A percentile compares a stretch with the other conserved stretches of the same genome.
Conservation (phyloP, 1,139 yeast species). For the Lodderomyces beijingensis region DNA sequence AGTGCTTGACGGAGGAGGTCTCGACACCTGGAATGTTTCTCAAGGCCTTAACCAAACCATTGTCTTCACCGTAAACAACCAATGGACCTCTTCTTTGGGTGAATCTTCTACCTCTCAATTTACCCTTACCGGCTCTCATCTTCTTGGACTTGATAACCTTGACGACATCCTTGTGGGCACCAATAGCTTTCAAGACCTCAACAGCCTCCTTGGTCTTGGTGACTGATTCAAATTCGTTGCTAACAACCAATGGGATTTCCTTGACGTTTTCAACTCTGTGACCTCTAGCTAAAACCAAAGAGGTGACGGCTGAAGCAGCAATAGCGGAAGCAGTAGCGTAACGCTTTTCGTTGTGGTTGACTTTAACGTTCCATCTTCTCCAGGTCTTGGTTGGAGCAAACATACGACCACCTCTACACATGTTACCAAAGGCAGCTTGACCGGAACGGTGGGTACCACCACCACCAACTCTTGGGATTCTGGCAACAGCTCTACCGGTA, state of each 20-base stretch:
- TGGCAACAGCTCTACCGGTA: conserved; percentile 99
- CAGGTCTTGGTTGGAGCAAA: conserved; percentile 99
- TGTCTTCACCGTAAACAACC: conserved; percentile 96
- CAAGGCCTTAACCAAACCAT: conserved; percentile 97
- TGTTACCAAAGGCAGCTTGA: conserved; percentile 99
- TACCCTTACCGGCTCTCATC: conserved; percentile 99
- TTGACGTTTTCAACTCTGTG: conserved; percentile 99
- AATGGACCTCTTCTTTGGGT: conserved; percentile 99
- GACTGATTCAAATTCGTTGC: conserved; percentile 89
- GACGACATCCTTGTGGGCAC: conserved; percentile 98
- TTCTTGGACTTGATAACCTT: conserved; percentile 98
- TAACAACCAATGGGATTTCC: conserved; percentile 97
- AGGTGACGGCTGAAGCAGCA: conserved; percentile 98
- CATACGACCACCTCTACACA: conserved; percentile 99
- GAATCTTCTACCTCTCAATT: conserved; percentile 99
- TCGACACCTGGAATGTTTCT: conserved; percentile 99
- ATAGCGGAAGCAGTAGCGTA: conserved; percentile 99
- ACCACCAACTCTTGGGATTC: conserved; percentile 99
- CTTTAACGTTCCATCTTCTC: conserved; percentile 99
- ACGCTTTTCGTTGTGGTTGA: conserved; percentile 99
- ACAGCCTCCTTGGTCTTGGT: conserved; percentile 98
- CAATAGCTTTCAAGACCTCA: conserved; percentile 96
- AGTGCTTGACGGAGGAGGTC: conserved; percentile 87
- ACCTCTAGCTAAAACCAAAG: conserved; percentile 99
- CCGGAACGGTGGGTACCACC: conserved; percentile 99